A percentile compares a stretch with the other conserved stretches of the same genome.
Conservation (phyloP, 2,329 filamentous ascomycete genomes). For the Hypoxylon sp. region DNA sequence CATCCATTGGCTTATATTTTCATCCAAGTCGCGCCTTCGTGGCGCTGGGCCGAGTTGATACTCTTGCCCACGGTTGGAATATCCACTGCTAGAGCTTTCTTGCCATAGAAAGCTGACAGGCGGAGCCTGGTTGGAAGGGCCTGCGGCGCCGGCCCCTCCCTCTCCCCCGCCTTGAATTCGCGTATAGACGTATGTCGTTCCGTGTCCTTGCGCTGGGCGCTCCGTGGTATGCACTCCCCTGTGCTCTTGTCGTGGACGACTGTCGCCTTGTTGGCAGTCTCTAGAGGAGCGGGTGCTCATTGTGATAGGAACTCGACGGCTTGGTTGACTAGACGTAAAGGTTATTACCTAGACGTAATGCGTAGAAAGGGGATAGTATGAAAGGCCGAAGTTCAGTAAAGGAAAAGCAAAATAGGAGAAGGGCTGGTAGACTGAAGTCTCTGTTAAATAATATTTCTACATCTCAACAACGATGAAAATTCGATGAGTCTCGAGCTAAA, state of each 20-base stretch:
- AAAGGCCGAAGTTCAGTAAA: neutral
- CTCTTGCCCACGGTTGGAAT: neutral
- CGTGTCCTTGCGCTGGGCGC: neutral
- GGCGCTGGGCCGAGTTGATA: neutral
- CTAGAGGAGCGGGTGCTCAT: neutral
- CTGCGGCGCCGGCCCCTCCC: neutral
- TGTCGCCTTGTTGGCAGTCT: neutral
- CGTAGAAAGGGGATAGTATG: neutral
- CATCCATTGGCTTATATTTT: slow-evolving; percentile 10
- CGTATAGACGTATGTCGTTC: neutral
- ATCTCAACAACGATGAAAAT: neutral
- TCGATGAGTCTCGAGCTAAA: slow-evolving; percentile 2
- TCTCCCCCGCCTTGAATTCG: neutral
- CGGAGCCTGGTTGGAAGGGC: neutral
- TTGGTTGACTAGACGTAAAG: neutral
- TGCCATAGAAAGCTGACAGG: neutral
- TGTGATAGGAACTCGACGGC: neutral
- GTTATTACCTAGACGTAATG: neutral
- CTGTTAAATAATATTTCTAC: neutral
- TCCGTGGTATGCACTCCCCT: neutral
- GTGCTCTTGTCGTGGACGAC: neutral
- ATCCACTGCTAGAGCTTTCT: neutral
- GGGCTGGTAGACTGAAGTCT: neutral
- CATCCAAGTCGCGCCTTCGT: neutral
- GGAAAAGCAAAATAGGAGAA: neutral